Evolutionary conservation across 2,329 filamentous ascomycete species (phyloP), one percentile per base, ranked within the genome.

Genomic region (Pseudogymnoascus sp.): DNA sequence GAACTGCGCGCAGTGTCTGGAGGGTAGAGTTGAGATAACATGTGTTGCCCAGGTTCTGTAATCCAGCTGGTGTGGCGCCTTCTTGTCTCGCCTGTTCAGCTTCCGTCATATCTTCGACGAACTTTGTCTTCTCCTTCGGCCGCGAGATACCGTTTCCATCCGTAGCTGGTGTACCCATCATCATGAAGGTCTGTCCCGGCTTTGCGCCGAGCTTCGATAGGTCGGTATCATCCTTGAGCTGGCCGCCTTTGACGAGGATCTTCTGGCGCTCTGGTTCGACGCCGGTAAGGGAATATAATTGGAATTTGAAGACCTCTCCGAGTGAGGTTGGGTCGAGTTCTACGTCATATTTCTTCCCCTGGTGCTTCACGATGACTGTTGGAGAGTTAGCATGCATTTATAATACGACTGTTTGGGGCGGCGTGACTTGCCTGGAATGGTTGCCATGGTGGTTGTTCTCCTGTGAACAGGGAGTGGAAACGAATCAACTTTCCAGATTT

Each of bases 11-110:
- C 66, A 99, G 78, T 3, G 91, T 88, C 74, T 99, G 95, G n/a
- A 99, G 80, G 0, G 93, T 96, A 58, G 94, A 94, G 79, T 99
- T 99, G 70, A 97, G 86, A 73, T 99, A 99, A 78, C 94, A 99
- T 3, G 95, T 99, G 75, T 99, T 99, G 68, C 95, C 94, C 64
- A 97, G 79, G 71, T 99, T 99, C 72, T 89, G 83, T 64, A 99
- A 78, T 54, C 94, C 94, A 61, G 92, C 89, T 1, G 95, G 94
- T 50, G 83, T 93, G 57, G 92, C 92, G 62, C 90, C 91, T 63
- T 87, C 88, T 71, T 88, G 84, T 73, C 86, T 86, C 20, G 94
- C 93, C 59, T 86, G 84, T 74, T 97, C 93, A 30, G 91, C 92
- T 72, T 96, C 92, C 25, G 90, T 95, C 93, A 99, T 97, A 73